Conservation (phyloP, 164 flowering plant species). For the Pachysandra terminalis region DNA sequence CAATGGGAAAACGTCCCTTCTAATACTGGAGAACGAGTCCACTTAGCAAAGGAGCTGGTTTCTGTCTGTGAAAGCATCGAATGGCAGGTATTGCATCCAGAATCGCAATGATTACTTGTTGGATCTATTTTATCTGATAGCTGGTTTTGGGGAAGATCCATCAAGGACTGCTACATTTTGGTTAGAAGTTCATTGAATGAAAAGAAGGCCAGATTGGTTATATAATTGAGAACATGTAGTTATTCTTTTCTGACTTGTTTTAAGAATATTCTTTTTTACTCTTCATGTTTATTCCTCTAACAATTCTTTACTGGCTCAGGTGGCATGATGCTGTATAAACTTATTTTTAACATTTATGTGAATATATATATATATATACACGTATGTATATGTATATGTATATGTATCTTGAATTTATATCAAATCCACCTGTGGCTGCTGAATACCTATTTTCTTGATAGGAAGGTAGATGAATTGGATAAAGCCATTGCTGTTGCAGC, state of each 20-base stretch:
- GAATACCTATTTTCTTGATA: conserved; percentile 45
- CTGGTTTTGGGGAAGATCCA: background rate
- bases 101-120: background rate
- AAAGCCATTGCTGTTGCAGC: conserved; percentile 80
- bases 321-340: too few relatives aligned
- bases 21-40: conserved; percentile 47
- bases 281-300: too few relatives aligned
- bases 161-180: background rate
- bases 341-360: too few relatives aligned
- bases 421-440: conserved; percentile 18
- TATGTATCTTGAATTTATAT: background rate
- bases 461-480: conserved; percentile 90
- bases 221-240: background rate
- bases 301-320: too few relatives aligned
- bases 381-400: too few relatives aligned
- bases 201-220: background rate
- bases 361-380: too few relatives aligned
- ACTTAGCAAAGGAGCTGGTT: conserved; percentile 62
- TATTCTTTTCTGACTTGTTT: background rate
- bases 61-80: conserved; percentile 79
- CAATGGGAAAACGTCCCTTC: conserved; percentile 64
- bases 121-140: background rate
- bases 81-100: conserved; percentile 72
- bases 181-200: background rate
- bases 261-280: background rate